Base-by-base conservation (phyloP, 805 yeast genomes). In the Brettanomyces bruxellensis region DNA sequence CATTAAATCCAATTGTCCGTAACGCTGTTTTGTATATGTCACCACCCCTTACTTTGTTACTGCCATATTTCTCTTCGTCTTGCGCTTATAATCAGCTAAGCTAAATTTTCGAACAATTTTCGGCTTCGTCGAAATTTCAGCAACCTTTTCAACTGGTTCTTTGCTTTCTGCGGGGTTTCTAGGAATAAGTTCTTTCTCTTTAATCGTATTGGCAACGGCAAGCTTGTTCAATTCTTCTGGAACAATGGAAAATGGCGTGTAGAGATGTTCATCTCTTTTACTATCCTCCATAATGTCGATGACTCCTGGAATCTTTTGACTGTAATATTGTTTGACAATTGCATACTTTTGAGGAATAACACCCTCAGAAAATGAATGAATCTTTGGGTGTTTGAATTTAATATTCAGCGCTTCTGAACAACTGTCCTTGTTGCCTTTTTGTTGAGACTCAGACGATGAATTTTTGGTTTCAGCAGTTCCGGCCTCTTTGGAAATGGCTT, bases 1-100 rank as follows among this genome's bases (percentile, higher is more conserved):
- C 32, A 28, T 28, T 28, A 28, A 28, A 28, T 28, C 32, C 32
- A 7, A 28, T 28, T 9, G 18, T 28, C 11, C 32, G 32, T 7
- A 28, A 28, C 11, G 32, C 32, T 28, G 32, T 28, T 9, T 7
- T 28, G 32, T 28, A 28, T 9, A 28, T 28, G 32, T 2, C 32
- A 28, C 9, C 7, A 7, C 2, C 11, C 11, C 32, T 28, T 28
- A 28, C 32, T 28, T 28, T 28, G 32, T 28, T 28, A 28, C 32
- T 28, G 32, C 32, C 32, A 28, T 28, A 28, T 28, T 28, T 28
- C 32, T 28, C 28, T 42, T 46, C 9, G 50, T 59, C 45, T 60
- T 60, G 44, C 61, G 61, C 61, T 79, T 81, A 60, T 83, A 83
- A 55, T 83, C 91, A 1, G 89, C 89, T 59, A 83, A 78, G 42